Evolutionary conservation across 345 rosid genomes (phyloP).

Genomic region (Sonneratia alba): DNA sequence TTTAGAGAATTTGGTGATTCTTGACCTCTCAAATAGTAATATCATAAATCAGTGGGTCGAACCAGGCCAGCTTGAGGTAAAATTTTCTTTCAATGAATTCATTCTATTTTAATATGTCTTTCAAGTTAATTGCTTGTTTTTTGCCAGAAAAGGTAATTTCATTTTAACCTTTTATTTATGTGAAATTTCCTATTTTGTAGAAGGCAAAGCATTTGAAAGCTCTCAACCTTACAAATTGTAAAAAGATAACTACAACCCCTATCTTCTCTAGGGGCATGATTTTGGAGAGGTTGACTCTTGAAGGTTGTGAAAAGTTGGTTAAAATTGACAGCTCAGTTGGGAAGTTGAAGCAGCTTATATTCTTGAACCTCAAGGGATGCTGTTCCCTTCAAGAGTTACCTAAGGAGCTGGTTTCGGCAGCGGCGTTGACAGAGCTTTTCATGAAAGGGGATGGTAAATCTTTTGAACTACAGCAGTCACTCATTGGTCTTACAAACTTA

Average conservation of each 20-base stretch:
- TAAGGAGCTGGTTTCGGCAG: background rate
- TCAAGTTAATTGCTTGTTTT: too few species aligned
- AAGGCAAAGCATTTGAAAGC: constrained; percentile 6
- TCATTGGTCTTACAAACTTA: background rate
- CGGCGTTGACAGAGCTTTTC: background rate
- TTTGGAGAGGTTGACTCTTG: constrained; percentile 9
- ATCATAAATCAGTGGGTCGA: background rate
- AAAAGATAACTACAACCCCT: constrained; percentile 2
- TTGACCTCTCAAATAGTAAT: background rate
- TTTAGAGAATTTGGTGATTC: background rate
- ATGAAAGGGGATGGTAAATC: background rate
- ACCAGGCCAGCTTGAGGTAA: background rate
- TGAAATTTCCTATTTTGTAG: constrained; percentile 1
- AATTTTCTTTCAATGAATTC: background rate
- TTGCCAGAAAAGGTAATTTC: too few species aligned
- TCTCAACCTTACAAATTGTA: constrained; percentile 2
- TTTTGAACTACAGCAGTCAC: background rate
- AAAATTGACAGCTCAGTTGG: constrained; percentile 5
- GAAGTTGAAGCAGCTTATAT: background rate
- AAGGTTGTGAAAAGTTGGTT: constrained; percentile 3
- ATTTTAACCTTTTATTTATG: background rate
- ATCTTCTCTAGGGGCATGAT: background rate
- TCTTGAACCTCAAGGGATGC: constrained; percentile 8
- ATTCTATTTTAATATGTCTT: background rate
- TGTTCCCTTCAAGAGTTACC: background rate